phyloP scores from a whole-genome alignment of 2,329 filamentous ascomycete species.

The Microdochium paspali region DNA sequence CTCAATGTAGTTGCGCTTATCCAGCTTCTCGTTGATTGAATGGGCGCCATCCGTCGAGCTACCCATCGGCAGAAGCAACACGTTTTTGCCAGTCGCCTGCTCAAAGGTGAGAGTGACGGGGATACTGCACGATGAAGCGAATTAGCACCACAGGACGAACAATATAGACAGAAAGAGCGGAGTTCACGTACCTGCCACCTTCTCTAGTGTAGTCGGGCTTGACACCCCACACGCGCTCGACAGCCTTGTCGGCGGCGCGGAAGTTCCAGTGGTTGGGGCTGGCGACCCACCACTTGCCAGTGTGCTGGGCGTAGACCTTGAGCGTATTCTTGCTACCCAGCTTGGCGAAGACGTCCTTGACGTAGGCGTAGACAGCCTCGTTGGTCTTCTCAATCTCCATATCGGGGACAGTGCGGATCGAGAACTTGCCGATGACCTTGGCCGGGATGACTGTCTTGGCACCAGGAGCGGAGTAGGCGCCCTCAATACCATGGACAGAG shows the following conservation, averaged over 20 bases:
- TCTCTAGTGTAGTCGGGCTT: slow-evolving; percentile 93
- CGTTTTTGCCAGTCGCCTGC: slow-evolving; percentile 96
- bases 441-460: slow-evolving; percentile 98
- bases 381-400: slow-evolving; percentile 94
- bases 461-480: slow-evolving; percentile 84
- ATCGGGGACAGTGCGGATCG: slow-evolving; percentile 91
- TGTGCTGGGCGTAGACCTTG: slow-evolving; percentile 74
- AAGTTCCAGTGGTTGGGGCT: slow-evolving; percentile 99
- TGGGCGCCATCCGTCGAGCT: slow-evolving; percentile 94
- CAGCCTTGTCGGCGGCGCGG: slow-evolving; percentile 86
- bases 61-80: slow-evolving; percentile 90
- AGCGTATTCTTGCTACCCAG: slow-evolving; percentile 87
- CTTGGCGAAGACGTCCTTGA: slow-evolving; percentile 77
- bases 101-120: slow-evolving; percentile 96
- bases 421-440: slow-evolving; percentile 97
- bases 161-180: slow-evolving; percentile 26
- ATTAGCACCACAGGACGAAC: not conserved
- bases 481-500: slow-evolving; percentile 89
- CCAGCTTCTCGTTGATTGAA: slow-evolving; percentile 97
- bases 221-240: slow-evolving; percentile 87
- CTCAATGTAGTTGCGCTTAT: slow-evolving; percentile 96
- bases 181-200: slow-evolving; percentile 58
- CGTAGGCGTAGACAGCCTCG: slow-evolving; percentile 70
- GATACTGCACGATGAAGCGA: slow-evolving; percentile 49
- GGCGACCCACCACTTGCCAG: slow-evolving; percentile 97